A percentile compares a stretch with the other conserved stretches of the same genome.
Conservation (phyloP, 768 basidiomycete species). For the Leccinum subtestaceum region DNA sequence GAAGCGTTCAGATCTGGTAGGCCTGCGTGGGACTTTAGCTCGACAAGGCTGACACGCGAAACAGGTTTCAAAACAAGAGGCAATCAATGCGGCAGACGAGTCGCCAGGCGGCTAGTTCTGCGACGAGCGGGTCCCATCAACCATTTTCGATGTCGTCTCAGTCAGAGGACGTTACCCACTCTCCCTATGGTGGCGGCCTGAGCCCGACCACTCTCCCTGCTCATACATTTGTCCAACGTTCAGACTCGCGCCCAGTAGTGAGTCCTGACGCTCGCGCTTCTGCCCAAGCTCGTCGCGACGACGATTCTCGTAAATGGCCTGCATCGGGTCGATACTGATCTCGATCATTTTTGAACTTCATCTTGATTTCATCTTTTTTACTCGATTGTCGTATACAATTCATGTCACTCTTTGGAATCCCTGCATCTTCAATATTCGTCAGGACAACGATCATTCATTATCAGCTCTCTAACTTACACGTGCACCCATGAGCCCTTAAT, state of each 20-base stretch:
- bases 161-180: slow-evolving; percentile 31
- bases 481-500: slow-evolving; percentile 33
- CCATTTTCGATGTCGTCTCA: slow-evolving; percentile 44
- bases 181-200: slow-evolving; percentile 35
- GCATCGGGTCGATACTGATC: slow-evolving; percentile 44
- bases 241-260: slow-evolving; percentile 38
- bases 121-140: slow-evolving; percentile 45
- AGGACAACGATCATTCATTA: slow-evolving; percentile 39
- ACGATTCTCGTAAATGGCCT: slow-evolving; percentile 50
- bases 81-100: slow-evolving; percentile 80
- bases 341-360: slow-evolving; percentile 26
- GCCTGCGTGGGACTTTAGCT: slow-evolving; percentile 18
- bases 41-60: slow-evolving; percentile 20
- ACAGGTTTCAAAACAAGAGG: slow-evolving; percentile 85
- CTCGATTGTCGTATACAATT: slow-evolving; percentile 31
- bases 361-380: slow-evolving; percentile 36
- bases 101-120: slow-evolving; percentile 54
- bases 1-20: slow-evolving; percentile 87
- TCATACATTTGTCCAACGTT: slow-evolving; percentile 39
- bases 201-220: slow-evolving; percentile 30
- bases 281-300: slow-evolving; percentile 41
- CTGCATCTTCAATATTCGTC: slow-evolving; percentile 31
- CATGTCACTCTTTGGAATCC: slow-evolving; percentile 35
- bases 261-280: slow-evolving; percentile 29
- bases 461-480: slow-evolving; percentile 34